Base-by-base conservation (phyloP, 148 eudicot species). In the Simmondsia chinensis region DNA sequence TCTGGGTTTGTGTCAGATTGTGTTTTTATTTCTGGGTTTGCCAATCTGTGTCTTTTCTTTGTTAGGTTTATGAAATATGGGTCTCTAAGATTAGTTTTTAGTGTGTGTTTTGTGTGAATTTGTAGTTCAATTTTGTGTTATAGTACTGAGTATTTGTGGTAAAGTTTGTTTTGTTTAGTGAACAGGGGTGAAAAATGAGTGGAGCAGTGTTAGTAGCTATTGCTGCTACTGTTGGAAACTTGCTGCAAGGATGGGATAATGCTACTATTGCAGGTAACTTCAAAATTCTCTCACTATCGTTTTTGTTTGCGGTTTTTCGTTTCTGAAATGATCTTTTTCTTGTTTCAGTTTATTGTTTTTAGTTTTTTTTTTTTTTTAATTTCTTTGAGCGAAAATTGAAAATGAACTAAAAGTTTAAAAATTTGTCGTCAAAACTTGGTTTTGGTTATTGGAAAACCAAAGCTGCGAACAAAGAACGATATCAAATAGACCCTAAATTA, bases 161-260 rank as follows among this genome's bases (percentile, higher is more conserved):
- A 48, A 54, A 61, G 66, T 46, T 39, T 32, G 13, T 19, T 47
- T 9, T 7, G 55, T 55, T 33, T 46, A 44, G 17, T 54, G 54
- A 54, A 43, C 5, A 39, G 45, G 30, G 30, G 25, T 20, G 35
- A 35, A 66, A 44, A 55, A 80, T 80, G 88, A 70, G 72, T 50
- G 83, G 77, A 49, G 74, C 86, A 19, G 86, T 75, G 48, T 47
- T 63, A 33, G 78, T 79, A 26, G 86, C 86, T 18, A 57, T 79
- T 61, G 77, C 75, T 68, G 86, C 78, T 14, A 65, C 81, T n/a
- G 62, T 79, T 31, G 86, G 86, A 2, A 68, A 79, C 62, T 42
- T 79, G 9, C 56, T 79, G 31, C 77, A 68, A 65, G 86, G 86
- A 44, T 79, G 86, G 86, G 81, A 79, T 57, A 79, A 74, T 59